Evolutionary conservation across 148 eudicot genomes (phyloP).

Genomic region (Dysphania ambrosioides): DNA sequence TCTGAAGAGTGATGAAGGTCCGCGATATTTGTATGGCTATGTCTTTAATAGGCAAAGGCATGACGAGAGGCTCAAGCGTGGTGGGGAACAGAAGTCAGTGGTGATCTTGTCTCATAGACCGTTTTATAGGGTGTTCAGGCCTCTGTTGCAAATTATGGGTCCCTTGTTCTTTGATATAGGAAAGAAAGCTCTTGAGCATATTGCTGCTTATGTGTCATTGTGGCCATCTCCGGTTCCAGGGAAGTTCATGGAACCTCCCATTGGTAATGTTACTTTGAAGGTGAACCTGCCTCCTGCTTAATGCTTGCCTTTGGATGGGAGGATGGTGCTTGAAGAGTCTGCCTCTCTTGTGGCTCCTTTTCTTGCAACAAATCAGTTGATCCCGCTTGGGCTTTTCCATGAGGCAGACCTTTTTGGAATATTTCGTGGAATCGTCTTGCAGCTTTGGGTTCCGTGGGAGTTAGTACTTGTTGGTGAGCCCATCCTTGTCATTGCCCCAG

Average conservation of each 20-base stretch:
- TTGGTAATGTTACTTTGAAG: conserved; percentile 80
- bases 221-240: conserved; percentile 90
- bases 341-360: conserved; percentile 63
- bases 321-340: conserved; percentile 52
- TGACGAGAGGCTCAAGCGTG: conserved; percentile 92
- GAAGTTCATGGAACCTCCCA: conserved; percentile 83
- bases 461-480: conserved; percentile 91
- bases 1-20: conserved; percentile 20
- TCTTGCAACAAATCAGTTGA: conserved; percentile 71
- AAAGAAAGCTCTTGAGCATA: conserved; percentile 75
- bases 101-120: conserved; percentile 86
- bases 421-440: conserved; percentile 77
- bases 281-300: conserved; percentile 85
- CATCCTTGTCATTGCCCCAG: conserved; percentile 86
- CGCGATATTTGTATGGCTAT: conserved; percentile 71
- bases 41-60: conserved; percentile 98
- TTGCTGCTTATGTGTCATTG: conserved; percentile 75
- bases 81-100: conserved; percentile 96
- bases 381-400: conserved; percentile 88
- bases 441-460: conserved; percentile 94
- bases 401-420: conserved; percentile 93
- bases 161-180: conserved; percentile 92
- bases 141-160: conserved; percentile 87
- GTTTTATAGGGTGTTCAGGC: conserved; percentile 81
- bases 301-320: conserved; percentile 64